phyloP scores from a whole-genome alignment of 495 filamentous ascomycete species.

The Haplographium delicatum region DNA sequence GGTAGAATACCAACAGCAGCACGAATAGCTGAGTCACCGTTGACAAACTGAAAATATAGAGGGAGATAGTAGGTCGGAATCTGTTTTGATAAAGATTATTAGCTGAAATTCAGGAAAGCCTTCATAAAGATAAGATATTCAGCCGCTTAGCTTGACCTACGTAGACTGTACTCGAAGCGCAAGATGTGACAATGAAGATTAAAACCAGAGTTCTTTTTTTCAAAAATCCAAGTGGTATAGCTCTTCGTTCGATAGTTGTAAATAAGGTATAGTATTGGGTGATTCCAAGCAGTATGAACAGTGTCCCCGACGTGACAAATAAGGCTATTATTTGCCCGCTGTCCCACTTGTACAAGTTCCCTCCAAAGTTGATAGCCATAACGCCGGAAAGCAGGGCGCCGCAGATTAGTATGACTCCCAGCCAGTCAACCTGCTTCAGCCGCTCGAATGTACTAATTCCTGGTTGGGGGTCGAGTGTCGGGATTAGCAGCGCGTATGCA shows the following conservation, averaged over 20 bases:
- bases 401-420: conserved; percentile 38
- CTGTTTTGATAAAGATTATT: too few species aligned
- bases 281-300: not conserved
- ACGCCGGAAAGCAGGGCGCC: conserved; percentile 35
- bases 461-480: conserved; percentile 37
- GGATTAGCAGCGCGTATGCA: conserved; percentile 48
- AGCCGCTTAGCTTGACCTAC: too few species aligned
- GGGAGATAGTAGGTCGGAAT: conserved; percentile 33
- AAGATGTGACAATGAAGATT: conserved; percentile 32
- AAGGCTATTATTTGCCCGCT: conserved; percentile 43
- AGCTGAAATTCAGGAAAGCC: too few species aligned
- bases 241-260: conserved; percentile 26
- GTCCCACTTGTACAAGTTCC: conserved; percentile 45
- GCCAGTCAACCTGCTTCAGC: conserved; percentile 36
- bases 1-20: conserved; percentile 52
- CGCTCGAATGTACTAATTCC: conserved; percentile 27
- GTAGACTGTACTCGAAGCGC: conserved; percentile 18
- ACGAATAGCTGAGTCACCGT: conserved; percentile 37
- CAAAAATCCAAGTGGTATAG: conserved; percentile 48
- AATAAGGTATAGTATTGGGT: not conserved
- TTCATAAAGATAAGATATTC: too few species aligned
- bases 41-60: conserved; percentile 53
- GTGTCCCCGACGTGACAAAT: not conserved
- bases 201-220: conserved; percentile 32
- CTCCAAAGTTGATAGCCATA: conserved; percentile 51